Evolutionary conservation across 345 rosid species (phyloP).

Genomic region (Eucalyptus curtisii): DNA sequence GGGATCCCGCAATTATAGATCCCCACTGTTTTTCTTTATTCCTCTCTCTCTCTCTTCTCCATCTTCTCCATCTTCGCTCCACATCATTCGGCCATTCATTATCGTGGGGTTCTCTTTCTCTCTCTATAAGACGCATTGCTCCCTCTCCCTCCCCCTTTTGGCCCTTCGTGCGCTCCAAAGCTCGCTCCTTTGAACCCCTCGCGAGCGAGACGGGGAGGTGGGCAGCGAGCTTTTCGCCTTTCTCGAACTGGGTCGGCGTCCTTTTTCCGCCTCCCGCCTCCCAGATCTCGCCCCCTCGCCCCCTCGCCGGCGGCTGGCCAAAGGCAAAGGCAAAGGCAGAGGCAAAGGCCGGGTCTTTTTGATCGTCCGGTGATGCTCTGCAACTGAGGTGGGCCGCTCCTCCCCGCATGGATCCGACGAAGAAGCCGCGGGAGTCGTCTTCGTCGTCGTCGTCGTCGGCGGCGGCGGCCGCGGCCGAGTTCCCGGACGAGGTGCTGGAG

Average conservation of each 20-base stretch:
- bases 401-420: constrained; percentile 10
- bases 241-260: not conserved
- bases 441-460: not conserved
- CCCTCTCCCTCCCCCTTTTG: not conserved
- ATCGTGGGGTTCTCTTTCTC: not conserved
- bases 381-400: not conserved
- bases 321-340: too few relatives aligned
- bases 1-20: not conserved
- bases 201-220: not conserved
- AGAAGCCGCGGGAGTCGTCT: constrained; percentile 7
- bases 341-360: too few relatives aligned
- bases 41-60: not conserved
- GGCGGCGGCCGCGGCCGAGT: constrained; percentile 11
- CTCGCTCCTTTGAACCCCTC: not conserved
- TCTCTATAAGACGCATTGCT: not conserved
- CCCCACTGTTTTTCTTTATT: not conserved
- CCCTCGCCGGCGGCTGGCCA: not conserved
- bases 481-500: constrained; percentile 62
- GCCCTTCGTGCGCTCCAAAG: not conserved
- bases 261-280: not conserved
- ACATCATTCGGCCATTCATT: not conserved
- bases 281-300: not conserved
- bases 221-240: not conserved
- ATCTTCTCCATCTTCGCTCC: not conserved
- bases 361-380: not conserved